These are phyloP conservation scores for Trichosphaerium sp. DNA, from an alignment of 78 protist species.

Conservation along the genomic window DNA sequence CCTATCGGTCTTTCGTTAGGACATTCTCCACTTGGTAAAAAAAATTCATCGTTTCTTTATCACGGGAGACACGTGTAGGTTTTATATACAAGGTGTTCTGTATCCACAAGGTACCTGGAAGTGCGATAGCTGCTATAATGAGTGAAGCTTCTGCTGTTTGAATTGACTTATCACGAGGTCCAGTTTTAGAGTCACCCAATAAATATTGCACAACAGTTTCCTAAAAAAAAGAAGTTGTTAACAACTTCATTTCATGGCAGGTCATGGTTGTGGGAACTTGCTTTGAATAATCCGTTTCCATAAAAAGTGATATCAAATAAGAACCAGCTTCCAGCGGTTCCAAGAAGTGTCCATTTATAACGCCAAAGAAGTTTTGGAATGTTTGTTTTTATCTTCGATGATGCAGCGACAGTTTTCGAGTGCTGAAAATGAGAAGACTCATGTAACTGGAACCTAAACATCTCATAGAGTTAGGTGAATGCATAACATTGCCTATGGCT, in stretches of 20 bases:
- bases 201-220: background rate
- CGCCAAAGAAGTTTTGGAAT: background rate
- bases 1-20: background rate
- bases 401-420: background rate
- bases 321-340: conserved; percentile 72
- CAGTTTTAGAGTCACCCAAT: background rate
- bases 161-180: no score
- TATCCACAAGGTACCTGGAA: no score
- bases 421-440: background rate
- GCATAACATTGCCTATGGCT: no score
- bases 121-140: no score
- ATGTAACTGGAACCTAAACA: background rate
- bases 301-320: conserved; percentile 66
- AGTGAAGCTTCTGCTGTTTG: no score
- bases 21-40: no score
- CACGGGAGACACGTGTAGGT: no score
- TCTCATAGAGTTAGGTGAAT: no score
- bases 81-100: no score
- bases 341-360: conserved; percentile 23
- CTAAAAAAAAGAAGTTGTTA: background rate
- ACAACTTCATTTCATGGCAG: background rate
- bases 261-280: background rate
- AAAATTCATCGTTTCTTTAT: no score
- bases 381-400: background rate
- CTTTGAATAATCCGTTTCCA: conserved; percentile 47